phyloP scores from a whole-genome alignment of 352 stramenopile species.

The Globisporangium nunn region DNA sequence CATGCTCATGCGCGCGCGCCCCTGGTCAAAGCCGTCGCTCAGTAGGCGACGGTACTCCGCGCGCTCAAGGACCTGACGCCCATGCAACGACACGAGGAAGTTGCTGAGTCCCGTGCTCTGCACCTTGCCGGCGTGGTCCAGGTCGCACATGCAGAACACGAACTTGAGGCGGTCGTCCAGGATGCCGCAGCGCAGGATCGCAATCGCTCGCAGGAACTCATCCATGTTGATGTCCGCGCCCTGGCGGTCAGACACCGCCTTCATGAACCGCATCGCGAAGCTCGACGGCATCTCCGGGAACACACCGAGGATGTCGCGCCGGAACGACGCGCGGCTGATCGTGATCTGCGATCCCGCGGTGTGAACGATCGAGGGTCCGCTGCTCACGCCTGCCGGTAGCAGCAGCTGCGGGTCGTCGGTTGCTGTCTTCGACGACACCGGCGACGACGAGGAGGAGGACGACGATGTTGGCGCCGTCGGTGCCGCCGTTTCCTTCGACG shows the following conservation, averaged over 20 bases:
- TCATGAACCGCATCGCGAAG: constrained; percentile 87
- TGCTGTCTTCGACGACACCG: constrained; percentile 23
- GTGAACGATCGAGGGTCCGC: constrained; percentile 42
- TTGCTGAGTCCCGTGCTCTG: constrained; percentile 83
- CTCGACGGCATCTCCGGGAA: constrained; percentile 86
- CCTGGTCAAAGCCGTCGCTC: constrained; percentile 79
- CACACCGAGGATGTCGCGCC: constrained; percentile 80
- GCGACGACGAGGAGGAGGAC: constrained; percentile 34
- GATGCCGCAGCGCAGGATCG: constrained; percentile 64
- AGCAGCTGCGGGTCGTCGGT: constrained; percentile 17
- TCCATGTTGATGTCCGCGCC: constrained; percentile 86
- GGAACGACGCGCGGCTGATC: constrained; percentile 78
- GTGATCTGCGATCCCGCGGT: constrained; percentile 74
- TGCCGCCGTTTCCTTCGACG: constrained; percentile 10
- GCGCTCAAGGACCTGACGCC: constrained; percentile 67
- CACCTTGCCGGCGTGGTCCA: constrained; percentile 80
- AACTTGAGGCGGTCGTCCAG: constrained; percentile 75
- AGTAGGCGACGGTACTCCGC: constrained; percentile 66
- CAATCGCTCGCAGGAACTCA: constrained; percentile 76
- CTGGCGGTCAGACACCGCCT: constrained; percentile 78
- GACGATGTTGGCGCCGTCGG: constrained; percentile 13
- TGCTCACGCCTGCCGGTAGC: constrained; percentile 9
- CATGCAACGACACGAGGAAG: constrained; percentile 77
- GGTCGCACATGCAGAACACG: constrained; percentile 85
- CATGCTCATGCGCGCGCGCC: constrained; percentile 61